Percentiles rank a stretch among this genome's conserved stretches.
Conservation (phyloP, 225 moss, liverwort and hornwort genomes). For the Bryum argenteum region DNA sequence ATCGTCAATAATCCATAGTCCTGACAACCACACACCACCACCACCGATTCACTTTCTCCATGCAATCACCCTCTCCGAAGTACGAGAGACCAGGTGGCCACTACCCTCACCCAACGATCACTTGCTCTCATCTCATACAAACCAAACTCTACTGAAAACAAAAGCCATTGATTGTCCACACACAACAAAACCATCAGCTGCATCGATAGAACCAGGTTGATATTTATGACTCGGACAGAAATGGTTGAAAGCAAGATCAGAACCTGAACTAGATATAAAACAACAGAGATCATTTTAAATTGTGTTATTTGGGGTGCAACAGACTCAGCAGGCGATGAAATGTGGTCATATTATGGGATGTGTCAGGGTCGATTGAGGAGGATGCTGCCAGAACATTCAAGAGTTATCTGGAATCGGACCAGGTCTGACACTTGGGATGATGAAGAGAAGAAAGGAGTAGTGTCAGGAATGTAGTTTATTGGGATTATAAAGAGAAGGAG, state of each 20-base stretch:
- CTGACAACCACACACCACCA: constrained; percentile 44
- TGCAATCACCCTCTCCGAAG: not conserved
- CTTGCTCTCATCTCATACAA: constrained; percentile 60
- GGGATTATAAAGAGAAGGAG: not conserved
- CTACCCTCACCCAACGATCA: constrained; percentile 29
- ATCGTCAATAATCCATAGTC: constrained; percentile 60
- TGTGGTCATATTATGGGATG: too few relatives aligned
- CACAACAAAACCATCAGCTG: too few relatives aligned
- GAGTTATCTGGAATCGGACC: not conserved
- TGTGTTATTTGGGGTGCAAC: not conserved
- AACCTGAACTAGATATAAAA: not conserved
- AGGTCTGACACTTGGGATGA: not conserved
- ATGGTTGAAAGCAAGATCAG: not conserved
- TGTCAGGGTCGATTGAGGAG: too few relatives aligned
- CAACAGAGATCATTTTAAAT: not conserved
- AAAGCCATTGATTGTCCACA: too few relatives aligned
- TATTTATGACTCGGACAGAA: too few relatives aligned
- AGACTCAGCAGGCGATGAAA: not conserved
- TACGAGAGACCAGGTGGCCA: constrained; percentile 26
- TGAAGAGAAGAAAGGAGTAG: not conserved
- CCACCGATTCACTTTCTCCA: constrained; percentile 33
- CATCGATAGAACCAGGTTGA: not conserved
- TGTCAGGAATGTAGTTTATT: not conserved
- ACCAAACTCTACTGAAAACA: constrained; percentile 38
- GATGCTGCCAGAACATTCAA: not conserved